These are phyloP conservation scores for Stachybotrys chlorohalonatus DNA, from an alignment of 2,329 filamentous ascomycete species.

Conservation along the genomic window DNA sequence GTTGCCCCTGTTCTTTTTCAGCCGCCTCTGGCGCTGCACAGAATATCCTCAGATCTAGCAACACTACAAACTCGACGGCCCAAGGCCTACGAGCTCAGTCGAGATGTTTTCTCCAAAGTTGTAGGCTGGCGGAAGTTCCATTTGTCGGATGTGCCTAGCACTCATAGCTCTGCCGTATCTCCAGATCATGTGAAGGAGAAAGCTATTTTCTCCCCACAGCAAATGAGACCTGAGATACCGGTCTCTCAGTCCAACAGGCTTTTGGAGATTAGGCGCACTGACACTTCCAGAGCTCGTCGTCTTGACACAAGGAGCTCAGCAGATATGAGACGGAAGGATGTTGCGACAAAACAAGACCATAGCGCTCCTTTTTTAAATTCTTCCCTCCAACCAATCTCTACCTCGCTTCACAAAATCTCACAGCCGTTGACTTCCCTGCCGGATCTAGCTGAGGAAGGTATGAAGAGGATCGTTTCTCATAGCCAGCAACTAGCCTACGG, in stretches of 20 bases:
- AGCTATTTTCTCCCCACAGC: background rate
- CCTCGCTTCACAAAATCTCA: too few species aligned
- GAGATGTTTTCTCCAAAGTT: conserved; percentile 9
- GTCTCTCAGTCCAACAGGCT: background rate
- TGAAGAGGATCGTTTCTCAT: too few species aligned
- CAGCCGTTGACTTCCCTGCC: too few species aligned
- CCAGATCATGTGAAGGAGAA: background rate
- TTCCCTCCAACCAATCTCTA: too few species aligned
- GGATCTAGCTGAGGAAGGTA: too few species aligned
- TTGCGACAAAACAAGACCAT: background rate
- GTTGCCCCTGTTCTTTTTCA: background rate
- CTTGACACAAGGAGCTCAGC: conserved; percentile 1
- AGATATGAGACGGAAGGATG: conserved; percentile 2
- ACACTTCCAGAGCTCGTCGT: background rate
- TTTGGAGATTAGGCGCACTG: background rate
- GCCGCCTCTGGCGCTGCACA: conserved; percentile 2
- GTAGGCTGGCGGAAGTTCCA: conserved; percentile 5
- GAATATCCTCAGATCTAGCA: conserved; percentile 6
- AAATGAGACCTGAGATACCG: background rate
- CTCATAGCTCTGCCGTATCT: background rate
- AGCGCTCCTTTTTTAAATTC: too few species aligned
- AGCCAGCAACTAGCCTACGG: too few species aligned
- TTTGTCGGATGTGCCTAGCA: background rate
- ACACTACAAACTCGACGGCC: conserved; percentile 8
- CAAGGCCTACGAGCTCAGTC: conserved; percentile 8